These are phyloP conservation scores for Circinella umbellata DNA, from an alignment of 371 early-diverging fungal species.

Conservation along the genomic window DNA sequence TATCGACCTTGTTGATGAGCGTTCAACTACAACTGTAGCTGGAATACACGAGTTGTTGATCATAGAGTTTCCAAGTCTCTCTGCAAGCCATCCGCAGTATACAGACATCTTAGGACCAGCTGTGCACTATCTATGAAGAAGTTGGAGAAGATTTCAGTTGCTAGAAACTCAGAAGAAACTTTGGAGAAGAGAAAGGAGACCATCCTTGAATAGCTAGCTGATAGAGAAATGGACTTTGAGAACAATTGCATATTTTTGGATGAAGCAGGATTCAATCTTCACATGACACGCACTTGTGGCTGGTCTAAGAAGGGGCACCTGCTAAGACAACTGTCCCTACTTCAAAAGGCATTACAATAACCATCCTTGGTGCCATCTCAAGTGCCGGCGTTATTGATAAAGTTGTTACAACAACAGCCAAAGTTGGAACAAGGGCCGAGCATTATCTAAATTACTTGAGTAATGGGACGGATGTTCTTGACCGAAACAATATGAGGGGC, in stretches of 20 bases:
- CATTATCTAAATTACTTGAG: slow-evolving; percentile 17
- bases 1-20: slow-evolving; percentile 15
- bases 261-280: slow-evolving; percentile 20
- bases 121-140: slow-evolving; percentile 3
- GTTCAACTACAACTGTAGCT: slow-evolving; percentile 3
- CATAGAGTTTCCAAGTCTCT: not conserved
- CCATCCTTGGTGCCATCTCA: slow-evolving; percentile 21
- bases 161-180: slow-evolving; percentile 12
- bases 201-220: not conserved
- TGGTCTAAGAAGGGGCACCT: slow-evolving; percentile 18
- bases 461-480: slow-evolving; percentile 12
- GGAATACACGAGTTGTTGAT: slow-evolving; percentile 8
- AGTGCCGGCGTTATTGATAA: slow-evolving; percentile 11
- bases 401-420: slow-evolving; percentile 5
- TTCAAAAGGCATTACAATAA: slow-evolving; percentile 1
- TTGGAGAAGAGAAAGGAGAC: slow-evolving; percentile 7
- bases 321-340: slow-evolving; percentile 1
- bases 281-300: slow-evolving; percentile 10
- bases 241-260: slow-evolving; percentile 27
- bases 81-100: no score
- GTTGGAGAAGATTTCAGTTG: slow-evolving; percentile 9
- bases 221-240: slow-evolving; percentile 18
- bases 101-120: not conserved
- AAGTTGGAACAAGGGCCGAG: slow-evolving; percentile 14
- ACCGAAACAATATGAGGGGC: slow-evolving; percentile 12